These are phyloP conservation scores for Arachnomyces sp. DNA, from an alignment of 2,329 filamentous ascomycete genomes.

Conservation along the genomic window DNA sequence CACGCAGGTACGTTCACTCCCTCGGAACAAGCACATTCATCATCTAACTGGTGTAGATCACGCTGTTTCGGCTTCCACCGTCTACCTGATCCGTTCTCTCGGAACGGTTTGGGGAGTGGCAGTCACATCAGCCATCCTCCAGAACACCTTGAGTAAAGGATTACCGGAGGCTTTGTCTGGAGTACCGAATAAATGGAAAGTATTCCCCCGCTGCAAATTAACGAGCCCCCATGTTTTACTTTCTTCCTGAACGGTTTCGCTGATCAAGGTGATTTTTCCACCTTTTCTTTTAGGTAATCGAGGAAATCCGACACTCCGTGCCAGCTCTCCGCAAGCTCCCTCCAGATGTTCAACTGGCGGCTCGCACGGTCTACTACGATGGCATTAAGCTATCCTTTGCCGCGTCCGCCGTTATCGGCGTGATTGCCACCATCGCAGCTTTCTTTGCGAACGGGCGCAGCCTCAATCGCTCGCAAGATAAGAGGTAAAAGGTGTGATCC, in stretches of 20 bases:
- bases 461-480: no score
- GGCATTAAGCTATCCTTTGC: slow-evolving; percentile 50
- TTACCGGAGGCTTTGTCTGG: slow-evolving; percentile 47
- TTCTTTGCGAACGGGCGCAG: slow-evolving; percentile 35
- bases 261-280: slow-evolving; percentile 16
- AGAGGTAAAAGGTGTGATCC: no score
- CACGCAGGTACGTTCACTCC: slow-evolving; percentile 43
- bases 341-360: slow-evolving; percentile 48
- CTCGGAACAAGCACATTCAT: slow-evolving; percentile 1
- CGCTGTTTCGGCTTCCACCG: slow-evolving; percentile 53
- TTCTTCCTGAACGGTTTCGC: slow-evolving; percentile 3
- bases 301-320: slow-evolving; percentile 55
- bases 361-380: slow-evolving; percentile 52
- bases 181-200: slow-evolving; percentile 51
- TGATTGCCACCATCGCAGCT: slow-evolving; percentile 41
- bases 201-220: slow-evolving; percentile 30
- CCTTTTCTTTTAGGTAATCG: slow-evolving; percentile 43
- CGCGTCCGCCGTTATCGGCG: slow-evolving; percentile 45
- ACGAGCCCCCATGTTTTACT: slow-evolving; percentile 5
- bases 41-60: slow-evolving; percentile 41
- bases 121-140: slow-evolving; percentile 53
- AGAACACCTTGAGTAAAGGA: slow-evolving; percentile 50
- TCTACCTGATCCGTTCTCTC: slow-evolving; percentile 56
- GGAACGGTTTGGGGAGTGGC: slow-evolving; percentile 59
- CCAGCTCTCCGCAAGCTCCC: slow-evolving; percentile 48